phyloP scores from a whole-genome alignment of 805 yeast species.

The Myxozyma neglecta region DNA sequence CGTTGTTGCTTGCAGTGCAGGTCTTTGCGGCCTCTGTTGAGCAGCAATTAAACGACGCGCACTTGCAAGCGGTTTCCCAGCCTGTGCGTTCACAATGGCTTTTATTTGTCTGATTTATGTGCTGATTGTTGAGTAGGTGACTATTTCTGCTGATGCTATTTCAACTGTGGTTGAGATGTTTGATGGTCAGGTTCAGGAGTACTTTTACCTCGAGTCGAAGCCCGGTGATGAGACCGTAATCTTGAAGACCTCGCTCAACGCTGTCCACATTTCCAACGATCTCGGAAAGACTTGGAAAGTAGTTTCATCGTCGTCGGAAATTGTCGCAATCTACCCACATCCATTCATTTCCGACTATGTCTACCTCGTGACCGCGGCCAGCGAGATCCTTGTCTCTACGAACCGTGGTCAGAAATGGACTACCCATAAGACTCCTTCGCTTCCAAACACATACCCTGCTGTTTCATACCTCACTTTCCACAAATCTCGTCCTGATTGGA shows the following conservation, averaged over 20 bases:
- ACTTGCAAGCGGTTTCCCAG: not conserved
- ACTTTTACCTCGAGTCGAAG: conserved; percentile 58
- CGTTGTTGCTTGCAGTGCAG: not conserved
- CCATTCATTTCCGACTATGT: conserved; percentile 58
- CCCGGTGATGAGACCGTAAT: conserved; percentile 63
- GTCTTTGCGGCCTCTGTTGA: conserved; percentile 5
- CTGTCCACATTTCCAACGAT: conserved; percentile 66
- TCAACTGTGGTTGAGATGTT: conserved; percentile 53
- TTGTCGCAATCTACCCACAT: conserved; percentile 62
- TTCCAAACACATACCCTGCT: conserved; percentile 44
- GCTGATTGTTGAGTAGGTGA: not conserved
- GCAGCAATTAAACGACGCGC: not conserved
- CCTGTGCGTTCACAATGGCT: not conserved
- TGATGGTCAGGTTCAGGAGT: conserved; percentile 68
- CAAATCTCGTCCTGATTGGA: conserved; percentile 53
- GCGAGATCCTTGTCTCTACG: conserved; percentile 55
- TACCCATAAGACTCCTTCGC: conserved; percentile 45
- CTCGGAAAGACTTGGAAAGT: conserved; percentile 57
- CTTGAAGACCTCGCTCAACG: conserved; percentile 53
- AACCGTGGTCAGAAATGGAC: conserved; percentile 67
- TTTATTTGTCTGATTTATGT: not conserved
- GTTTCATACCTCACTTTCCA: conserved; percentile 59
- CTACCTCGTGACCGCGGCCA: conserved; percentile 52
- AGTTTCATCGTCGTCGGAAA: conserved; percentile 45
- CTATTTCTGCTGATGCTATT: conserved; percentile 2